Percentiles rank a stretch among this genome's conserved stretches.
Conservation (phyloP, 2,329 filamentous ascomycete genomes). For the Thelonectria olida region DNA sequence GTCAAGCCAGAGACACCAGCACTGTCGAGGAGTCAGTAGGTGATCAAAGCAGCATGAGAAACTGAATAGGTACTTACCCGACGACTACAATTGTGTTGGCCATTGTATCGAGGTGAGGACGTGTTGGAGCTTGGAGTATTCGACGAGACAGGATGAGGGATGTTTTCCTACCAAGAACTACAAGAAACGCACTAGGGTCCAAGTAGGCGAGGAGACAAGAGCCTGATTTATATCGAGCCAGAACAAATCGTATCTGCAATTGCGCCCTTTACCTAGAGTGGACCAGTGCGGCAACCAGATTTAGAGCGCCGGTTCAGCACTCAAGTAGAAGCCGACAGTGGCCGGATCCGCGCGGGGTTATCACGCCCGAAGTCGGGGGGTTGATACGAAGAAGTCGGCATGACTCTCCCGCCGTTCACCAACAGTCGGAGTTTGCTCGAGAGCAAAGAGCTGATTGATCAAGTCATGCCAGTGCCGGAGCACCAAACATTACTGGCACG, state of each 20-base stretch:
- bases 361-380: constrained; percentile 2
- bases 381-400: too few relatives aligned
- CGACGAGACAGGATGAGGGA: neutral
- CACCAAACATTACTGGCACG: neutral
- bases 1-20: constrained; percentile 64
- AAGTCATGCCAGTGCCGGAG: too few relatives aligned
- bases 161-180: neutral
- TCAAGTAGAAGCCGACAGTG: constrained; percentile 1
- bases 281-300: neutral
- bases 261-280: neutral
- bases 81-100: constrained; percentile 45
- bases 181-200: neutral
- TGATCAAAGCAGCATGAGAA: neutral
- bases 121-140: neutral
- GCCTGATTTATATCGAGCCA: neutral
- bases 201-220: neutral
- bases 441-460: too few relatives aligned
- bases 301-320: neutral
- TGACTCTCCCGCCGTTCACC: constrained; percentile 1
- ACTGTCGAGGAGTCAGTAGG: constrained; percentile 35
- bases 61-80: constrained; percentile 41
- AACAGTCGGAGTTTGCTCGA: too few relatives aligned
- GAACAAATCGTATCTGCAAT: neutral
- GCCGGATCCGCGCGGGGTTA: constrained; percentile 2
- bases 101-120: constrained; percentile 32